Percentiles rank a stretch among this genome's conserved stretches.
Conservation (phyloP, 345 rosid species). For the Hirschfeldia incana region DNA sequence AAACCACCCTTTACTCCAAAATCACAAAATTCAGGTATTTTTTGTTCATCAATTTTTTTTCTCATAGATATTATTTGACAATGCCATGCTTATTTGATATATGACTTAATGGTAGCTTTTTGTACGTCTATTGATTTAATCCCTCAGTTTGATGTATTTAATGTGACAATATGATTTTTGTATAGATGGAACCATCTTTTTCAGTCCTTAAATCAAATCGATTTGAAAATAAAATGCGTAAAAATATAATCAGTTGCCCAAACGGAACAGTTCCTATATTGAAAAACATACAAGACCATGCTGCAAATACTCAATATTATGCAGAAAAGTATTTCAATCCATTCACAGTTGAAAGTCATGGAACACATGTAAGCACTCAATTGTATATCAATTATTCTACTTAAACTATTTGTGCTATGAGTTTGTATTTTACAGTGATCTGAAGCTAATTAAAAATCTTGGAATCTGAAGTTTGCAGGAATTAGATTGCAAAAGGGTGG, state of each 20-base stretch:
- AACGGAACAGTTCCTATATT: conserved; percentile 13
- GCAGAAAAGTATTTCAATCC: background rate
- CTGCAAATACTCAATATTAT: background rate
- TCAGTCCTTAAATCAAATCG: background rate
- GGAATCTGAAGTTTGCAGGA: background rate
- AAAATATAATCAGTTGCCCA: background rate
- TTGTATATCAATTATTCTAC: background rate
- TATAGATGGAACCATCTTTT: conserved; percentile 4
- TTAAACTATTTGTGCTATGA: background rate
- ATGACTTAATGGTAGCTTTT: background rate
- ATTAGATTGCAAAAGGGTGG: background rate
- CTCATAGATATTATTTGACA: background rate
- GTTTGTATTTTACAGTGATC: background rate
- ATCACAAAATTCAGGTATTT: conserved; percentile 12
- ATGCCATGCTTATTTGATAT: too few relatives aligned
- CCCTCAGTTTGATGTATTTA: background rate
- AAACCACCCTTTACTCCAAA: background rate
- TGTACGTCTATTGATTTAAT: background rate
- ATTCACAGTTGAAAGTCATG: background rate
- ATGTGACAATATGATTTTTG: background rate
- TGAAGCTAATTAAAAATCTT: background rate
- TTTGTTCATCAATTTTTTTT: background rate
- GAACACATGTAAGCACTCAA: conserved; percentile 16
- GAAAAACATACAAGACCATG: background rate
- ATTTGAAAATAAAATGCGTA: background rate